Evolutionary conservation across 495 filamentous ascomycete genomes (phyloP), one percentile per base, ranked within the genome.

Genomic region (Filosporella fistucella): DNA sequence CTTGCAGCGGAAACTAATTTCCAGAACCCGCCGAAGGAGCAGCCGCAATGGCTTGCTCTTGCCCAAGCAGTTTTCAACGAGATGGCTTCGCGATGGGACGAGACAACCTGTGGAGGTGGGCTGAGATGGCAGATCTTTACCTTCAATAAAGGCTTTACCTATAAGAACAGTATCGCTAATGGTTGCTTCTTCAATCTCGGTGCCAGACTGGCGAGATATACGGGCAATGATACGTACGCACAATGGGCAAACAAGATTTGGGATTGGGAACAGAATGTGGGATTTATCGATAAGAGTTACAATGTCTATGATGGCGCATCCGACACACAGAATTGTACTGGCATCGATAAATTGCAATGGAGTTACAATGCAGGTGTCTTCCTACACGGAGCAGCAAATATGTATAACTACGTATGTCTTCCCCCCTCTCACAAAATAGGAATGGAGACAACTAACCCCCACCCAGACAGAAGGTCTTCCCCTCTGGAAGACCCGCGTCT

Each of bases 61-160:
- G 87, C 84, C n/a, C 85, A 91, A 59, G 85, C 81, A 8, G 84
- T 87, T 0, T 89, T 87, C 68, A 86, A 89, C 61, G 76, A 79
- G 49, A 81, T 82, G 47, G 75, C 72, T 82, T 4, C 66, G 0
- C 75, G 11, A 90, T 86, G 79, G 83, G 91, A 59, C 61, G 58
- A 0, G 63, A 68, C 5, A 65, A 68, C 21, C 86, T 71, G 89
- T 55, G 88, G 88, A 55, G 87, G 88, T 32, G 89, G 89, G 0
- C 55, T 96, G 54, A 71, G 79, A 46, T 91, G 88, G 88, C 88
- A 93, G 69, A 85, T 89, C 41, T 86, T 77, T 60, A 65, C 76
- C 9, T 86, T 81, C 54, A 86, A 89, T 64, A 77, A 71, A 9
- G 88, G 88, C 9, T 91, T 86, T 56, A 74, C 79, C 25, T 80